A percentile compares a stretch with the other conserved stretches of the same genome.
Conservation (phyloP, 177 flowering plant species). For the Telopea speciosissima region DNA sequence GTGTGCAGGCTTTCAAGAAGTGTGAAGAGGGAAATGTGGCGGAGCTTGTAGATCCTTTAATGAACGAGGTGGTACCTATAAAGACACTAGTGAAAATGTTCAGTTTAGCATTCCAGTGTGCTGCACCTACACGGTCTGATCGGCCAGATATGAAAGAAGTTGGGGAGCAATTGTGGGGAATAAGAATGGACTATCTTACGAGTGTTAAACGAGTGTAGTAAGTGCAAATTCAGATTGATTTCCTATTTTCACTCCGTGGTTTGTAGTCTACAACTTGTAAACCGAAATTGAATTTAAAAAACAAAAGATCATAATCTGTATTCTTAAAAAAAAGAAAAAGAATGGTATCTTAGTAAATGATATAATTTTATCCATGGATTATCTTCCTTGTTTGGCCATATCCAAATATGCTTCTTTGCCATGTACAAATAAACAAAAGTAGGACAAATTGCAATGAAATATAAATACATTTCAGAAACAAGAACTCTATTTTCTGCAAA, state of each 20-base stretch:
- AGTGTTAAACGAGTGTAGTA: constrained; percentile 13
- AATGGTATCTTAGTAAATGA: too few species aligned
- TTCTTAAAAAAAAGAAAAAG: too few species aligned
- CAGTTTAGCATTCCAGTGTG: constrained; percentile 73
- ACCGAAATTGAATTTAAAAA: not conserved
- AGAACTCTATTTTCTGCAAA: too few species aligned
- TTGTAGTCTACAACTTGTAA: not conserved
- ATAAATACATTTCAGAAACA: too few species aligned
- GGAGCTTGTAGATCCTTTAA: constrained; percentile 58
- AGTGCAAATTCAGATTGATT: not conserved
- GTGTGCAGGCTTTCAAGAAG: constrained; percentile 63
- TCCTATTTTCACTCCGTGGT: not conserved
- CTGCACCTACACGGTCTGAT: constrained; percentile 70
- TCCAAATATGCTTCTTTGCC: too few species aligned
- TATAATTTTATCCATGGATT: too few species aligned
- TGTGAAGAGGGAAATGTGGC: constrained; percentile 44
- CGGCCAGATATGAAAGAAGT: constrained; percentile 87
- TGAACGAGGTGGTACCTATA: constrained; percentile 49
- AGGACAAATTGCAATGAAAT: too few species aligned
- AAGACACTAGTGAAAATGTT: constrained; percentile 52
- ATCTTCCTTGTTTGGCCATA: too few species aligned
- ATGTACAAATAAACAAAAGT: too few species aligned
- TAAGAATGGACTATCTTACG: constrained; percentile 48
- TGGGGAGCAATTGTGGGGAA: constrained; percentile 75
- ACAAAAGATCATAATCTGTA: too few species aligned